A percentile compares a stretch with the other conserved stretches of the same genome.
These are phyloP conservation scores for Lichtheimia corymbifera DNA, from an alignment of 371 early-diverging fungal species.

Conservation along the genomic window DNA sequence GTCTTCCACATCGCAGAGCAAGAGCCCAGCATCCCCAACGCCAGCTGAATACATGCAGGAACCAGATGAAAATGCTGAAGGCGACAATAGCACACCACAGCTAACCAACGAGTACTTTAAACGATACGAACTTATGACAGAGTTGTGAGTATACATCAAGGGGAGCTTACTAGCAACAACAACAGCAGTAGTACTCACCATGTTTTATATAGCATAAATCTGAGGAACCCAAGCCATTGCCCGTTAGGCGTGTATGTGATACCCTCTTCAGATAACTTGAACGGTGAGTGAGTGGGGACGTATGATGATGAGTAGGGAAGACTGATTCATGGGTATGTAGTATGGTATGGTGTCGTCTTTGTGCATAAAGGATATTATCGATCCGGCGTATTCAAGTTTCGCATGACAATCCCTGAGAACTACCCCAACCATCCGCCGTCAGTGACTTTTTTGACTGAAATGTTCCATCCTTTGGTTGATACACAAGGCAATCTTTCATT, in stretches of 20 bases:
- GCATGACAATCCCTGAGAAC: slow-evolving; percentile 81
- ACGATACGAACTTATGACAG: slow-evolving; percentile 22
- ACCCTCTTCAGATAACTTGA: slow-evolving; percentile 77
- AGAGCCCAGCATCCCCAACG: background rate
- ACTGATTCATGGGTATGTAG: slow-evolving; percentile 27
- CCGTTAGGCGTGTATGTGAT: slow-evolving; percentile 87
- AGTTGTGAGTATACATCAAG: slow-evolving; percentile 16
- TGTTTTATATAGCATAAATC: slow-evolving; percentile 59
- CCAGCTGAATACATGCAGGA: background rate
- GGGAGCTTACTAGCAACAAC: background rate
- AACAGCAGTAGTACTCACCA: background rate
- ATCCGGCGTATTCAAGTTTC: slow-evolving; percentile 92
- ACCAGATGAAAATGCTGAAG: slow-evolving; percentile 13
- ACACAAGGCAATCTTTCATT: slow-evolving; percentile 64
- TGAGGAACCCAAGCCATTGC: slow-evolving; percentile 76
- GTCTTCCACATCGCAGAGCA: background rate
- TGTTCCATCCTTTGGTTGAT: slow-evolving; percentile 97
- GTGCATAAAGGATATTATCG: slow-evolving; percentile 89
- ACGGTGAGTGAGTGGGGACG: slow-evolving; percentile 51
- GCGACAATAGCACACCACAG: slow-evolving; percentile 10
- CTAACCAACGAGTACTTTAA: slow-evolving; percentile 17
- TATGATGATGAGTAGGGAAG: background rate
- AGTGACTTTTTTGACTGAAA: slow-evolving; percentile 85
- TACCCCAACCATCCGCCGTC: slow-evolving; percentile 86
- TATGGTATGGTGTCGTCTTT: slow-evolving; percentile 86